Conservation (phyloP, 1,284 basidiomycete species). For the Abortiporus biennis region DNA sequence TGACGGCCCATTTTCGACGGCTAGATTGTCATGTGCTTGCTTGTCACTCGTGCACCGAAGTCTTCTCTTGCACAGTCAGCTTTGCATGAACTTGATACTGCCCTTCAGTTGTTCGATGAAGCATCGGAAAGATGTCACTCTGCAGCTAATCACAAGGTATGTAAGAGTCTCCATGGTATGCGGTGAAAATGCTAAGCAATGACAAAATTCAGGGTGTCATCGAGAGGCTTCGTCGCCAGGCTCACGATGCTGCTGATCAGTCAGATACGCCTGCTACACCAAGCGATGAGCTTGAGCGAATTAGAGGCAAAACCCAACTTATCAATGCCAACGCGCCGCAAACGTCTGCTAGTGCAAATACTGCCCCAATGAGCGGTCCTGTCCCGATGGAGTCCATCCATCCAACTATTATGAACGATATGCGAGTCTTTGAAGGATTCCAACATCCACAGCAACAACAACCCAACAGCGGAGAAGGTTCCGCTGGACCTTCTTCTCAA, state of each 20-base stretch:
- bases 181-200: no score
- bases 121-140: conserved; percentile 39
- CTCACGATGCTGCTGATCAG: conserved; percentile 36
- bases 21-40: conserved; percentile 65
- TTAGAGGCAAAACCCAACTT: conserved; percentile 54
- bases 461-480: conserved; percentile 18
- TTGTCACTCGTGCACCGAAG: conserved; percentile 51
- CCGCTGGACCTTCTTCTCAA: conserved; percentile 2
- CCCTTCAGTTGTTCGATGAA: conserved; percentile 47
- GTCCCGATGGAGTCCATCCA: conserved; percentile 27
- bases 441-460: no score
- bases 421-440: conserved; percentile 31
- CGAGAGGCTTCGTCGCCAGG: conserved; percentile 43
- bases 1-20: background rate
- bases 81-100: conserved; percentile 48
- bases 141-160: conserved; percentile 46
- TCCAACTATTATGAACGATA: conserved; percentile 36
- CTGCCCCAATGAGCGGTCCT: conserved; percentile 6
- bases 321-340: conserved; percentile 22
- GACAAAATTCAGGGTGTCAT: conserved; percentile 38
- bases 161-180: conserved; percentile 15
- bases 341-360: background rate
- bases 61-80: conserved; percentile 50
- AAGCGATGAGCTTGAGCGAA: conserved; percentile 50
- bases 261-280: no score